phyloP scores from a whole-genome alignment of 164 flowering plant species.

The Berberis vulgaris region DNA sequence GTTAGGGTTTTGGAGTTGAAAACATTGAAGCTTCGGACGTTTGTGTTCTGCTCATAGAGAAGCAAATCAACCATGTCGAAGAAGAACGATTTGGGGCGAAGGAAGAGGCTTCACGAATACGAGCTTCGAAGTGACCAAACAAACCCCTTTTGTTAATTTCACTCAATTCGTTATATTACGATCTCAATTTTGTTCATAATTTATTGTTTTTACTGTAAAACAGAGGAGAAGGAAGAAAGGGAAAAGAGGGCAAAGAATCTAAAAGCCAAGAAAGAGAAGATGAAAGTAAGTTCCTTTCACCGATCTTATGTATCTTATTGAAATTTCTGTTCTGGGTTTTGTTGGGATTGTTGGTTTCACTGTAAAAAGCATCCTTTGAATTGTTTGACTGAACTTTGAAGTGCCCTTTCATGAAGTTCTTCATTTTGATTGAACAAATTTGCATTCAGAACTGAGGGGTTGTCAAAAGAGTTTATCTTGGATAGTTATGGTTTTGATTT shows the following conservation, averaged over 20 bases:
- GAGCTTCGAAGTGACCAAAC: constrained; percentile 48
- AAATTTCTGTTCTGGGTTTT: no score
- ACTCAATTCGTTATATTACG: not conserved
- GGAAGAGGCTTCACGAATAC: constrained; percentile 72
- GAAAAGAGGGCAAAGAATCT: constrained; percentile 70
- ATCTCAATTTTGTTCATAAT: not conserved
- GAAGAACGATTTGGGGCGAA: constrained; percentile 65
- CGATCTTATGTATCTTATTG: no score
- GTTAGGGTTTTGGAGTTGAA: not conserved
- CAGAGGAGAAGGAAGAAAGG: constrained; percentile 70
- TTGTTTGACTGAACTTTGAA: no score
- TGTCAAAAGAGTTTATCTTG: not conserved
- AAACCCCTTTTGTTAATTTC: not conserved
- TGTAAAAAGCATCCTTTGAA: no score
- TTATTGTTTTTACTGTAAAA: not conserved
- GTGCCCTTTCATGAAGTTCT: no score
- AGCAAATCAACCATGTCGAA: constrained; percentile 54
- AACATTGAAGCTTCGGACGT: not conserved
- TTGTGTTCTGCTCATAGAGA: not conserved
- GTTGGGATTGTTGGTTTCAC: no score
- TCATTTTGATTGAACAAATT: no score
- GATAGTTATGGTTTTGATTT: not conserved
- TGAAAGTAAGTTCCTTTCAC: constrained; percentile 48
- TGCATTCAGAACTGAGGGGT: no score
- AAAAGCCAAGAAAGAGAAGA: constrained; percentile 71